These are phyloP conservation scores for Quercus bicolor DNA, from an alignment of 306 rosid species.

Conservation along the genomic window DNA sequence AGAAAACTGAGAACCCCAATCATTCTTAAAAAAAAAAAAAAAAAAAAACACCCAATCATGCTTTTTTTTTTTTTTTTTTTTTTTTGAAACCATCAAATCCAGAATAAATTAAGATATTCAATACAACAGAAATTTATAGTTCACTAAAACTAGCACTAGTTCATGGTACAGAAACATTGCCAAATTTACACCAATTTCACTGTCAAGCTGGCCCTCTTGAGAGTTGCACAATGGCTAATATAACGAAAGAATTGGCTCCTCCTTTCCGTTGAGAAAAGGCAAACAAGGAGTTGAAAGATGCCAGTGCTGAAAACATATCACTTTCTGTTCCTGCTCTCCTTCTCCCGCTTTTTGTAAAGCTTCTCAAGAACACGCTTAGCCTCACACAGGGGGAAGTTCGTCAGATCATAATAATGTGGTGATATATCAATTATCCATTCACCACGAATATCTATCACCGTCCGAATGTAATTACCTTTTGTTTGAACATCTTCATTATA, in stretches of 20 bases:
- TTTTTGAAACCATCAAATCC: conserved; percentile 2
- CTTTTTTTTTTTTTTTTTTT: no score
- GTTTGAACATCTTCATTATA: conserved; percentile 86
- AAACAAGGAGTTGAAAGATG: neutral
- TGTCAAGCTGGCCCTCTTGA: neutral
- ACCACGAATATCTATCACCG: conserved; percentile 84
- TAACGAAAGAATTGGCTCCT: neutral
- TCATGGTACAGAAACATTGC: conserved; percentile 1
- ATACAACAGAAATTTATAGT: neutral
- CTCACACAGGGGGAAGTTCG: conserved; percentile 87
- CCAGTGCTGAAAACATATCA: conserved; percentile 25
- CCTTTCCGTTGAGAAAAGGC: neutral
- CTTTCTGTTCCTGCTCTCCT: conserved; percentile 48
- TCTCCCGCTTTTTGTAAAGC: conserved; percentile 86
- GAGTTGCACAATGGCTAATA: neutral
- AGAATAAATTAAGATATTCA: neutral
- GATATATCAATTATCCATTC: conserved; percentile 91
- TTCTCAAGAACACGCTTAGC: conserved; percentile 81
- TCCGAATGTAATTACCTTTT: conserved; percentile 60
- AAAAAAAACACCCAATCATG: no score
- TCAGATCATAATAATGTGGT: conserved; percentile 78
- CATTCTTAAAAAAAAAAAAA: no score
- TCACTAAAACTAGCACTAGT: neutral
- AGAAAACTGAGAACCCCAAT: no score
- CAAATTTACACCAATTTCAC: neutral